phyloP scores from a whole-genome alignment of 2,329 filamentous ascomycete genomes.

The Arachnomyces sp. region DNA sequence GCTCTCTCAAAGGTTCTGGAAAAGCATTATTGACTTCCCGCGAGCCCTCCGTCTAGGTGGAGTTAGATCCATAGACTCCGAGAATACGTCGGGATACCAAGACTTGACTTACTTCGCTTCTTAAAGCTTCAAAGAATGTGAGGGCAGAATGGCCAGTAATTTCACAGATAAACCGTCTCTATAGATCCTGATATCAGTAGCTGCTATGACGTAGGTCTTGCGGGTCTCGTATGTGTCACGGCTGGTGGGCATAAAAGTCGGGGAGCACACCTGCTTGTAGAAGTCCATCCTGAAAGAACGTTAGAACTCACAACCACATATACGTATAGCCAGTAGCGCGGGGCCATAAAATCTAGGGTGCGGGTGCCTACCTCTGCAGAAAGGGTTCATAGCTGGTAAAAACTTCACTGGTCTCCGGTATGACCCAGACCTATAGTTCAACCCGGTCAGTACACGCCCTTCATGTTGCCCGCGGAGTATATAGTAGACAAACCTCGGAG shows the following conservation, averaged over 20 bases:
- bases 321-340: background rate
- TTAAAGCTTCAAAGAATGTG: slow-evolving; percentile 84
- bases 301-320: slow-evolving; percentile 26
- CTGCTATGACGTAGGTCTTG: background rate
- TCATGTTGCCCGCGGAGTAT: background rate
- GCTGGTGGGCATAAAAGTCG: slow-evolving; percentile 1
- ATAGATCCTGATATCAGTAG: slow-evolving; percentile 8
- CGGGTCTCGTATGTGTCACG: background rate
- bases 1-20: slow-evolving; percentile 81
- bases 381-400: slow-evolving; percentile 86
- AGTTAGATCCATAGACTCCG: slow-evolving; percentile 6
- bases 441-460: slow-evolving; percentile 3
- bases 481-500: slow-evolving; percentile 57
- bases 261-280: slow-evolving; percentile 66
- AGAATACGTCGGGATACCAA: background rate
- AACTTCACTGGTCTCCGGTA: slow-evolving; percentile 80
- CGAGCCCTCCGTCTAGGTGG: slow-evolving; percentile 60
- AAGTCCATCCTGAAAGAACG: slow-evolving; percentile 65
- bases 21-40: slow-evolving; percentile 87
- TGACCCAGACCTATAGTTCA: slow-evolving; percentile 70
- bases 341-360: background rate
- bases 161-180: slow-evolving; percentile 89
- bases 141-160: slow-evolving; percentile 88
- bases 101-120: slow-evolving; percentile 66
- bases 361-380: slow-evolving; percentile 60